Base-by-base conservation (phyloP, 305 asterid species). In the Rubia peregrina region DNA sequence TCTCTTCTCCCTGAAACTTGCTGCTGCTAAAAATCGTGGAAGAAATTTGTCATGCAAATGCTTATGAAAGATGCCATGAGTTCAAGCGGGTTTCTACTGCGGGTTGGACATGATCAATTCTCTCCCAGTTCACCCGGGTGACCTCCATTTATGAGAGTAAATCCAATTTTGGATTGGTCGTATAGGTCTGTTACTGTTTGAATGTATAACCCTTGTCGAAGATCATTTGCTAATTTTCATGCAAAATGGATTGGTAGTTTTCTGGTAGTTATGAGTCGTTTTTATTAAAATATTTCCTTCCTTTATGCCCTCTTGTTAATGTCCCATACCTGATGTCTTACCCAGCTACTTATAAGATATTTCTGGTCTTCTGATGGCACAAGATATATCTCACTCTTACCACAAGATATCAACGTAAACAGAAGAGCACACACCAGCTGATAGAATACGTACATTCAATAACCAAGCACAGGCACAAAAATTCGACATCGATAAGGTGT, bases 101-200 rank as follows among this genome's bases (percentile, higher is more conserved):
- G 87, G 97, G 87, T 91, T 73, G 98, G 96, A 63, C 98, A 91
- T 75, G 96, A 89, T 71, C 99, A 89, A 75, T 89, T 91, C 88
- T 89, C 98, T 61, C 98, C 97, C 9, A 94, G 99, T 84, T 88
- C 97, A 57, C 94, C 94, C 61, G 97, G 99, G 68, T 91, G 97
- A 97, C 97, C 99, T 33, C 84, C 96, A 80, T 91, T 94, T 82
- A 94, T 94, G 99, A 88, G 98, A 86, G 96, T 94, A 82, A 94
- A 94, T 80, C 99, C 99, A 80, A 88, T 91, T 68, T 81, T 94
- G 86, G 99, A 91, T 83, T 91, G 99, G 98, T 94, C 97, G 42
- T 94, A 91, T 87, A 91, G 98, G 99, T 89, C 4, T 36, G 75
- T 51, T 53, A 49, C 53, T 62, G 51, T 30, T 21, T 46, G 65